Base-by-base conservation (phyloP, 2,329 filamentous ascomycete genomes). In the Hymenoscyphus infarciens region DNA sequence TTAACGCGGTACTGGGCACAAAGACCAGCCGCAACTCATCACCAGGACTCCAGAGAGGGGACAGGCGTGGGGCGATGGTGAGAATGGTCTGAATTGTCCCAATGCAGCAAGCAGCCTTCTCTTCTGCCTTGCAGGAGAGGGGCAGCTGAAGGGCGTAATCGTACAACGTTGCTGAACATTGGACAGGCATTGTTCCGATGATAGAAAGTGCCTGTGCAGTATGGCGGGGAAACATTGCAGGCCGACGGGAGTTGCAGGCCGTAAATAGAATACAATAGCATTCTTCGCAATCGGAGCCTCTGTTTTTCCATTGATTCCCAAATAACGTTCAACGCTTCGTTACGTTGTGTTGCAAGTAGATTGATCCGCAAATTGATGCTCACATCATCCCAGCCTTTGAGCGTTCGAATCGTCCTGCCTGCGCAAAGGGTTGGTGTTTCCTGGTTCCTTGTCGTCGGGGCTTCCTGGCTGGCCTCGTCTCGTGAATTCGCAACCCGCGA, bases 1-100 rank as follows among this genome's bases (percentile, higher is more conserved):
- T 49, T 27, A 11, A 58, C 56, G 25, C 56, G 15, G 39, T 39
- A 49, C 10, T 42, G 25, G 35, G 15, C 29, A 27, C 35, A 22
- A 42, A 19, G 35, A n/a, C 56, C 31, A 58, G 56, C 56, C 35
- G 56, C 56, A 58, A 45, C 33, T 58, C 56, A 58, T 58, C 38
- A 58, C 56, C 22, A 39, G 56, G 38, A 42, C 19, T 29, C 13
- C 11, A 16, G 25, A 16, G 16, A 16, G 15, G 25, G 27, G 8
- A 55, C 27, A 29, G 16, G 16, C 27, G 45, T 22, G 42, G 42
- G 42, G 42, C 42, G 42, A 19, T 49, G 42, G 39, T 45, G 39
- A 19, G 39, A n/a, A 19, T 19, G 16, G 19, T 45, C 57, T 22
- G 11, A 25, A 60, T 60, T 53, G 13, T 27, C 45, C 49, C 10